Base-by-base conservation (phyloP, 106 monocot genomes). In the Ottelia alismoides region DNA sequence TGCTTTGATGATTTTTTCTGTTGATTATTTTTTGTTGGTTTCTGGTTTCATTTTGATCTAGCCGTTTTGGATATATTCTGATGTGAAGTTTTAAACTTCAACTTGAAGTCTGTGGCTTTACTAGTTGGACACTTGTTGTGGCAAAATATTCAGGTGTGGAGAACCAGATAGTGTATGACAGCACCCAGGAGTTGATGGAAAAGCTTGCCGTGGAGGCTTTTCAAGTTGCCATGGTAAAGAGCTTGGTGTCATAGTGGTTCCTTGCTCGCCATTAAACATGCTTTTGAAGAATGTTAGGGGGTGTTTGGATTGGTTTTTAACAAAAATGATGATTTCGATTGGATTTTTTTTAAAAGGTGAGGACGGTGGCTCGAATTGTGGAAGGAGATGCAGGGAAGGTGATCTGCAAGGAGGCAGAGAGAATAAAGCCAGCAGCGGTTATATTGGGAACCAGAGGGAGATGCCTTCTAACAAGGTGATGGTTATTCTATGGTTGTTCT, bases 371-470 rank as follows among this genome's bases (percentile, higher is more conserved):
- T 26, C 63, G 76, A 43, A 92, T 92, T 19, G 86, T 92, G 2
- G 85, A 92, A 65, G 92, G 92, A 0, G 76, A 92, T 45, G 76
- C 82, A 7, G 92, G 85, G 24, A 92, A 82, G 66, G 79, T 63
- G n/a, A 92, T 92, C 29, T 92, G 92, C 73, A 45, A 22, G 29
- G 85, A 79, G 52, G 85, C 92, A 1, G 74, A 92, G 30, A 58
- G 69, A 63, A 31, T 92, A 52, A 92, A 76, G 53, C 86, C 92
- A 0, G 85, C 79, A 0, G 92, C 85, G 0, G 86, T 92, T 24
- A 55, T 92, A 52, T 65, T 92, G 76, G 92, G 92, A n/a, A 86
- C 92, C 20, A 72, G 86, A 6, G 92, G 92, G 4, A 73, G 82
- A 59, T 50, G 78, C 44, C 66, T 85, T 48, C 44, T 92, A 63